Percentiles rank a stretch among this genome's conserved stretches.
Conservation (phyloP, 805 yeast genomes). For the Candida dajiaensis region DNA sequence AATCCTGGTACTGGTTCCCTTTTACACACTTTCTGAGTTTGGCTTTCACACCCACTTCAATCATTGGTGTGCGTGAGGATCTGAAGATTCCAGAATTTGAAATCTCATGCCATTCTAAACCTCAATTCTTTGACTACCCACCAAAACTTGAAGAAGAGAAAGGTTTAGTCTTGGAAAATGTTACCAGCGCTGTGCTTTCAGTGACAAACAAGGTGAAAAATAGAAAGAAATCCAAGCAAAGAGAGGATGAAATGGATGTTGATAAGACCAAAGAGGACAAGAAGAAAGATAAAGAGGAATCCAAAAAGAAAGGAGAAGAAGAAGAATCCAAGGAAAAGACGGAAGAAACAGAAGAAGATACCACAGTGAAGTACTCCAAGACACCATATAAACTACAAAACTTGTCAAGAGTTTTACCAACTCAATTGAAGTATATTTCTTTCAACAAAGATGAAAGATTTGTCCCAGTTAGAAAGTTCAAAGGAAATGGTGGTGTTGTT, state of each 20-base stretch:
- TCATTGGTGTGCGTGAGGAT: constrained; percentile 81
- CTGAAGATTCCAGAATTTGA: constrained; percentile 81
- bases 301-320: constrained; percentile 22
- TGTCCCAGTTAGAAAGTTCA: constrained; percentile 75
- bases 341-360: constrained; percentile 24
- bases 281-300: constrained; percentile 10
- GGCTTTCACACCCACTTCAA: constrained; percentile 88
- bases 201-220: constrained; percentile 94
- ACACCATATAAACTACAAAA: constrained; percentile 69
- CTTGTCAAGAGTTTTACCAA: constrained; percentile 83
- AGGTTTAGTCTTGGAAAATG: constrained; percentile 79
- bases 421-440: constrained; percentile 77
- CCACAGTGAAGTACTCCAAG: constrained; percentile 47
- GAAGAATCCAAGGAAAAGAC: constrained; percentile 19
- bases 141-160: constrained; percentile 77
- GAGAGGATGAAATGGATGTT: constrained; percentile 44
- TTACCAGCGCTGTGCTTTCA: constrained; percentile 88
- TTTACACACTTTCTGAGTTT: constrained; percentile 86
- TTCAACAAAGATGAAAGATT: constrained; percentile 72
- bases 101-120: constrained; percentile 74
- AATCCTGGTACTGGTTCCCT: constrained; percentile 99
- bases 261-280: constrained; percentile 28
- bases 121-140: constrained; percentile 81
- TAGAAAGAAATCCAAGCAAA: constrained; percentile 57
- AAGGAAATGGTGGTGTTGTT: constrained; percentile 63